Evolutionary conservation across 148 eudicot species (phyloP).

Genomic region (Amaranthus hypochondriacus): DNA sequence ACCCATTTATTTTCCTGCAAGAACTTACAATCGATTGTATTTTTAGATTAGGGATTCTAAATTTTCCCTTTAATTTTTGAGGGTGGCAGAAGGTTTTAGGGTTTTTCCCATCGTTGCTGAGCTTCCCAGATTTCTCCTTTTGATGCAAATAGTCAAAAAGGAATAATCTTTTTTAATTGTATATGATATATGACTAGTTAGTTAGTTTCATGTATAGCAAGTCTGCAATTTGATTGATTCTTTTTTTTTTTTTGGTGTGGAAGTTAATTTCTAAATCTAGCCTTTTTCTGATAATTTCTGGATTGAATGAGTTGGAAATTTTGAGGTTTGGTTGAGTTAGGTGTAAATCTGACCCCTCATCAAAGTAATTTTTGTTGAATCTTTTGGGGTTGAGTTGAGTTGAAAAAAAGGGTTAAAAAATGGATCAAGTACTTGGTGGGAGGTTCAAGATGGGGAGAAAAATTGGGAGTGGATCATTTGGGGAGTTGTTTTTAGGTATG

Average conservation of each 20-base stretch:
- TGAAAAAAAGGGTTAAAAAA: constrained; percentile 28
- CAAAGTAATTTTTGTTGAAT: constrained; percentile 10
- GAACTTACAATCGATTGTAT: constrained; percentile 7
- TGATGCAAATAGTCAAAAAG: neutral
- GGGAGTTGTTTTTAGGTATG: constrained; percentile 83
- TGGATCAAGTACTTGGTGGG: constrained; percentile 76
- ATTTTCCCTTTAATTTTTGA: neutral
- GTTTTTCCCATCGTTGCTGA: constrained; percentile 22
- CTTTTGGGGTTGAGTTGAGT: constrained; percentile 5
- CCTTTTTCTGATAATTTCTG: constrained; percentile 9
- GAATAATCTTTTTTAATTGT: neutral
- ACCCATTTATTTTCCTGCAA: constrained; percentile 10
- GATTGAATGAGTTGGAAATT: constrained; percentile 6
- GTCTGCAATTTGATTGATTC: constrained; percentile 15
- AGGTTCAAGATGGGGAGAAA: constrained; percentile 81
- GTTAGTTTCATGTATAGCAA: constrained; percentile 19
- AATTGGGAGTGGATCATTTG: constrained; percentile 93
- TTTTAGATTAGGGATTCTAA: constrained; percentile 28
- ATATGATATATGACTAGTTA: constrained; percentile 2
- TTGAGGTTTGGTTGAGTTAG: constrained; percentile 20
- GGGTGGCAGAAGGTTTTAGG: constrained; percentile 23
- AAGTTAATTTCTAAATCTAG: neutral
- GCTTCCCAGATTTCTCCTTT: neutral
- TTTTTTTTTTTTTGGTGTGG: neutral
- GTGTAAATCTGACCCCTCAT: constrained; percentile 19